These are phyloP conservation scores for Metschnikowia shivogae DNA, from an alignment of 805 yeast genomes.

Conservation along the genomic window DNA sequence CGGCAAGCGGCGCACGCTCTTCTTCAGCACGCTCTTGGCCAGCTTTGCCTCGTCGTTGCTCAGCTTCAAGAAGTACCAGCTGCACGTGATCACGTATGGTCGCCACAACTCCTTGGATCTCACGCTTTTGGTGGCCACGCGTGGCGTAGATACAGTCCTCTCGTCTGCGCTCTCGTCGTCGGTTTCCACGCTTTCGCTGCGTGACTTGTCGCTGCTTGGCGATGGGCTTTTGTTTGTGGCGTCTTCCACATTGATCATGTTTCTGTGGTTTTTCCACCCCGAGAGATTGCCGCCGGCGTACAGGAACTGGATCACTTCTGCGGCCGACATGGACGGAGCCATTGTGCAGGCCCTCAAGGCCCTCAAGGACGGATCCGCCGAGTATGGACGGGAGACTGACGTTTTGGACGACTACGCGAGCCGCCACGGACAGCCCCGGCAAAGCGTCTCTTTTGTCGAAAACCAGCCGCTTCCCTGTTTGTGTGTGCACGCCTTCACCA, in stretches of 20 bases:
- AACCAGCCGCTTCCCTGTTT: conserved; percentile 36
- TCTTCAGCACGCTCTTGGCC: conserved; percentile 24
- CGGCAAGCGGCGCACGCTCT: conserved; percentile 7
- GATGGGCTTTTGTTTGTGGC: conserved; percentile 30
- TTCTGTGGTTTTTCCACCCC: conserved; percentile 37
- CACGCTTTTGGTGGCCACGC: conserved; percentile 32
- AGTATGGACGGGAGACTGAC: conserved; percentile 36
- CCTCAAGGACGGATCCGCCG: conserved; percentile 27
- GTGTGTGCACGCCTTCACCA: conserved; percentile 38
- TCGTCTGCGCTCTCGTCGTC: conserved; percentile 4
- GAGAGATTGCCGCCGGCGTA: conserved; percentile 41
- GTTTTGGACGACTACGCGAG: conserved; percentile 29
- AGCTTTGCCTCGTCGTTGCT: conserved; percentile 26
- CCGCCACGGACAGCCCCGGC: conserved; percentile 31
- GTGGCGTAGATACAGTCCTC: conserved; percentile 31
- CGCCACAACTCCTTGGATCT: conserved; percentile 34
- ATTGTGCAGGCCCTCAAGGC: conserved; percentile 29
- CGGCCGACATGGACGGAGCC: conserved; percentile 45
- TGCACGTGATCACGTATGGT: conserved; percentile 25
- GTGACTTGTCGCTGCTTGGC: conserved; percentile 11
- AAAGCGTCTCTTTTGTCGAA: conserved; percentile 24
- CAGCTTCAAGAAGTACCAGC: conserved; percentile 32
- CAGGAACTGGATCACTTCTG: conserved; percentile 45
- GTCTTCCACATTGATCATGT: conserved; percentile 33
- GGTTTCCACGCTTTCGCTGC: conserved; percentile 2